These are phyloP conservation scores for Coemansia sp. DNA, from an alignment of 192 early-diverging fungal genomes.

Conservation along the genomic window DNA sequence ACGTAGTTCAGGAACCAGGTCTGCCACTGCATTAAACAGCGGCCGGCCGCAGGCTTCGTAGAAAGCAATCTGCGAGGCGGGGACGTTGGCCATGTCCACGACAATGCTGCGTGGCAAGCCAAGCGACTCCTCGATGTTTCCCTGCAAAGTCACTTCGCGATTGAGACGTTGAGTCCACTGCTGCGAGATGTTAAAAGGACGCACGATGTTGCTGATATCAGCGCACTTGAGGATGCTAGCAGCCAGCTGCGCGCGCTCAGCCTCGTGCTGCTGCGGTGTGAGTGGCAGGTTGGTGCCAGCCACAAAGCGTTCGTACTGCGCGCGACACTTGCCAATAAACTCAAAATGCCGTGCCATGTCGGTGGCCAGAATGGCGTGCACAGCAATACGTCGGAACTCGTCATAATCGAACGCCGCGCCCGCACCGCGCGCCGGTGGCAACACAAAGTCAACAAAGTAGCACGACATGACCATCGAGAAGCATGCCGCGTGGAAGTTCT, in stretches of 20 bases:
- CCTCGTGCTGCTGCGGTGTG: constrained; percentile 54
- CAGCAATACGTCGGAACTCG: constrained; percentile 70
- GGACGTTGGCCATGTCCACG: constrained; percentile 39
- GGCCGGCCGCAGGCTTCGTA: constrained; percentile 54
- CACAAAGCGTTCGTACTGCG: constrained; percentile 59
- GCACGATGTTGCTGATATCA: constrained; percentile 75
- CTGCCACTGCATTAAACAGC: constrained; percentile 49
- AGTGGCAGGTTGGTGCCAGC: constrained; percentile 45
- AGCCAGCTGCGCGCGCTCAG: constrained; percentile 64
- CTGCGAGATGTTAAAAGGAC: constrained; percentile 68
- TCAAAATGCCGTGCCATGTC: constrained; percentile 81
- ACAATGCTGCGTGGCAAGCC: constrained; percentile 57
- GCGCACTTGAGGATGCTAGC: constrained; percentile 78
- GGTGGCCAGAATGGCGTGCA: constrained; percentile 73
- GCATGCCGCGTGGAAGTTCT: constrained; percentile 86
- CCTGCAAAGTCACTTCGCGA: constrained; percentile 68
- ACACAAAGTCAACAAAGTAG: constrained; percentile 50
- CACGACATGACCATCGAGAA: constrained; percentile 62
- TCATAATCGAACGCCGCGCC: constrained; percentile 49
- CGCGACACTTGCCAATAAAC: constrained; percentile 71
- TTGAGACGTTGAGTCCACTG: constrained; percentile 69
- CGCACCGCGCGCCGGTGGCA: constrained; percentile 11
- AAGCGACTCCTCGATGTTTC: constrained; percentile 71
- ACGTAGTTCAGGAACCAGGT: constrained; percentile 49
- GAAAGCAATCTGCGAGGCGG: constrained; percentile 51